Evolutionary conservation across 2,329 filamentous ascomycete genomes (phyloP), one percentile per base, ranked within the genome.

Genomic region (Phialophora macrospora): DNA sequence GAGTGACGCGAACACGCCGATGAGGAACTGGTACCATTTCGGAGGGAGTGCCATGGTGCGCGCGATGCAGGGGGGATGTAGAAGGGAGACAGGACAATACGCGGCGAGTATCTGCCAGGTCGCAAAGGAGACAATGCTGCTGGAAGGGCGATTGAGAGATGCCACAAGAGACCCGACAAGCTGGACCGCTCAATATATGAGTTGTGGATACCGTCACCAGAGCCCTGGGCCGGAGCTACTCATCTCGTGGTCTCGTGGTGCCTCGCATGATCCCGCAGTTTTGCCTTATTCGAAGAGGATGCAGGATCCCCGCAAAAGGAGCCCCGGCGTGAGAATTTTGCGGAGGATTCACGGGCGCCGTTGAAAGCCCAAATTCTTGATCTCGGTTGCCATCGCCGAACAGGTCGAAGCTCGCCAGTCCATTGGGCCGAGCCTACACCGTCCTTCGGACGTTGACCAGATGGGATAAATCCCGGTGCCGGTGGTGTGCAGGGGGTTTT

Each of bases 21-120:
- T 81, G 56, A 87, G 79, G 73, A 87, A 87, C 82, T 85, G 84
- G 73, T 86, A 87, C 80, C 81, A 83, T 72, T 85, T 83, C 28
- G 84, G 84, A 68, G 83, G 81, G 61, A 87, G 75, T 74, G 78
- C 80, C 84, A 86, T 86, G 66, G 30, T 60, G 59, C n/a, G n/a
- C n/a, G n/a, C n/a, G n/a, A n/a, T 14, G 32, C n/a, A 30, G 32
- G 3, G 2, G 22, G 46, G 24, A 17, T 38, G 55, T 32, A 22
- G 20, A 9, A 24, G 9, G 12, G 38, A 14, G 22, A 20, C 2
- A 4, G 12, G 38, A 51, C 20, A 26, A 26, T 26, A 22, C 20
- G 24, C 2, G 48, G 9, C 14, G 22, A 51, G 22, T 7, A 17
- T 51, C 48, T 28, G 48, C 48, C 7, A 51, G 48, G 9, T 26